phyloP scores from a whole-genome alignment of 2,329 filamentous ascomycete species.

The Neocucurbitaria cava region DNA sequence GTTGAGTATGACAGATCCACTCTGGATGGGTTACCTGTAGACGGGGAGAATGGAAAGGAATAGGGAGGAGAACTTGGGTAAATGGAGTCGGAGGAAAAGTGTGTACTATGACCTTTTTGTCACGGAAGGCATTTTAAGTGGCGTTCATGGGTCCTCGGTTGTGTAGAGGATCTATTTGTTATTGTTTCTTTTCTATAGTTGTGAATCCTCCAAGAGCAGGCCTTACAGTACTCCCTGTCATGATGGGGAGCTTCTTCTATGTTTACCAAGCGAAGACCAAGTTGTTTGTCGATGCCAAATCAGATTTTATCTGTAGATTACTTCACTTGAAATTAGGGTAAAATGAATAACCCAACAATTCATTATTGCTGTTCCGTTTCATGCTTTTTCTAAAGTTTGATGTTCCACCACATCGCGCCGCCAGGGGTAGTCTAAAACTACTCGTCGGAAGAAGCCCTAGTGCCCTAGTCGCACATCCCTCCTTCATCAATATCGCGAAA shows the following conservation, averaged over 20 bases:
- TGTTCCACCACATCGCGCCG: background rate
- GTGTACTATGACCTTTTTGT: background rate
- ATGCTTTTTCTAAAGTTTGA: background rate
- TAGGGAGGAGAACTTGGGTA: background rate
- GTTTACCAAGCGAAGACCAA: background rate
- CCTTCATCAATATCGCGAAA: constrained; percentile 1
- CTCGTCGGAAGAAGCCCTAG: background rate
- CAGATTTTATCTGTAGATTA: background rate
- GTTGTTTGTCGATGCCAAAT: background rate
- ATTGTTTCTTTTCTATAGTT: background rate
- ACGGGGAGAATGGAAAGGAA: background rate
- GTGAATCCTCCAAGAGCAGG: background rate
- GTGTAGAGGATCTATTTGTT: background rate
- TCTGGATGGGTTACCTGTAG: constrained; percentile 97
- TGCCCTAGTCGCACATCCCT: background rate
- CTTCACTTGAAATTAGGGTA: background rate
- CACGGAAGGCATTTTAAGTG: background rate
- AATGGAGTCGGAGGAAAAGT: background rate
- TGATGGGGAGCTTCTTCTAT: background rate
- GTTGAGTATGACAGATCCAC: constrained; percentile 82
- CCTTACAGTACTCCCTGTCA: background rate
- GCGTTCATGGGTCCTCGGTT: background rate
- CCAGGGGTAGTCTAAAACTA: too few species aligned
- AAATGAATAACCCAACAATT: background rate
- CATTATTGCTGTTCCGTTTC: background rate